These are phyloP conservation scores for Penicillium maclennaniae DNA, from an alignment of 495 filamentous ascomycete species.

Conservation along the genomic window DNA sequence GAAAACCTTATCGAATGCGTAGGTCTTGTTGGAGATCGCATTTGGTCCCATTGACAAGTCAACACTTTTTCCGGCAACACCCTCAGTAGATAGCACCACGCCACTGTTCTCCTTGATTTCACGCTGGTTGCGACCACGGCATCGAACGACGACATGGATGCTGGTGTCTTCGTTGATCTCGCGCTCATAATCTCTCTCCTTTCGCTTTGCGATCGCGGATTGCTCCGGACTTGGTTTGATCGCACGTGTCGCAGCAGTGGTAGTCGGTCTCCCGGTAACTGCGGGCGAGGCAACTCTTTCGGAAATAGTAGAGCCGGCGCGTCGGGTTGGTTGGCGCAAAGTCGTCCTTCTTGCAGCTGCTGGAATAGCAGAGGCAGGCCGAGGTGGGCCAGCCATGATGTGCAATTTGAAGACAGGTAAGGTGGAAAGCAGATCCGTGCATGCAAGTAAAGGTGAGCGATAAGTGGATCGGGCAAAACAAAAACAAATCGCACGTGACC, in stretches of 20 bases:
- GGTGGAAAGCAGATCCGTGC: background rate
- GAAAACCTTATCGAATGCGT: slow-evolving; percentile 95
- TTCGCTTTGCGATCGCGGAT: slow-evolving; percentile 60
- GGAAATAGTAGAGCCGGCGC: slow-evolving; percentile 29
- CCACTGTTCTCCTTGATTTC: slow-evolving; percentile 91
- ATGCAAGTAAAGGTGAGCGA: slow-evolving; percentile 8
- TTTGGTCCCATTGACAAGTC: slow-evolving; percentile 90
- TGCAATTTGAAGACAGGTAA: slow-evolving; percentile 1
- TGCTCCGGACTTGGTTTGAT: slow-evolving; percentile 41
- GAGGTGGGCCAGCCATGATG: slow-evolving; percentile 52
- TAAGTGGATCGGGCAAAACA: slow-evolving; percentile 34
- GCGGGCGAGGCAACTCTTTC: slow-evolving; percentile 60
- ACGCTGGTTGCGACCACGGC: slow-evolving; percentile 85
- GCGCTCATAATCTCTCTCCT: slow-evolving; percentile 76
- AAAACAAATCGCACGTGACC: slow-evolving; percentile 41
- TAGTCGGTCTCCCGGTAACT: slow-evolving; percentile 51
- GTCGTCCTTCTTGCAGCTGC: slow-evolving; percentile 48
- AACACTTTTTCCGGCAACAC: slow-evolving; percentile 75
- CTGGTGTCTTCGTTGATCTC: slow-evolving; percentile 79
- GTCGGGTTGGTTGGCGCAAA: slow-evolving; percentile 52
- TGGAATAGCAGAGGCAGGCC: slow-evolving; percentile 48
- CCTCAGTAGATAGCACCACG: slow-evolving; percentile 84
- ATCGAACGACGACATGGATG: slow-evolving; percentile 95
- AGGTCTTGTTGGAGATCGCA: slow-evolving; percentile 90
- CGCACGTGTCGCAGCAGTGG: slow-evolving; percentile 39